Percentiles rank a stretch among this genome's conserved stretches.
Evolutionary conservation across 2,329 filamentous ascomycete species (phyloP).

Genomic region (Sporothrix brasiliensis): DNA sequence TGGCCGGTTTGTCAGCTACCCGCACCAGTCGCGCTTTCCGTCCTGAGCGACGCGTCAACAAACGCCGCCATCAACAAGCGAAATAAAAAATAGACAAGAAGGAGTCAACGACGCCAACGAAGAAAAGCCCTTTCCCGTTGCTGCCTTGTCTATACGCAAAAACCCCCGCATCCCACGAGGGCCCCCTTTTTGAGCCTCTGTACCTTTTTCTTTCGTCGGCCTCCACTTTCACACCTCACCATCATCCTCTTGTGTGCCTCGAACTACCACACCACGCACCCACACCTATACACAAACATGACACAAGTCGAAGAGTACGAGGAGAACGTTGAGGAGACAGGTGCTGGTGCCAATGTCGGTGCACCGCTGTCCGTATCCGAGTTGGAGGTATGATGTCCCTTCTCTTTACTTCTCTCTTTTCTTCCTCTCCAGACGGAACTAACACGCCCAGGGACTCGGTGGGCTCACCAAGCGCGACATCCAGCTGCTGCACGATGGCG

Average conservation of each 20-base stretch:
- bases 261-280: not conserved
- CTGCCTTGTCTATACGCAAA: constrained; percentile 21
- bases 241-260: not conserved
- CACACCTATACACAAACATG: constrained; percentile 43
- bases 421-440: not conserved
- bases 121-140: constrained; percentile 17
- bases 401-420: not conserved
- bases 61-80: constrained; percentile 28
- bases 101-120: constrained; percentile 14
- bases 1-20: constrained; percentile 31
- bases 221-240: not conserved
- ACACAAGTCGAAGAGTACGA: constrained; percentile 65
- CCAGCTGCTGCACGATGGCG: constrained; percentile 86
- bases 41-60: constrained; percentile 36
- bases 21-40: constrained; percentile 35
- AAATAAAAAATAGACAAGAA: not conserved
- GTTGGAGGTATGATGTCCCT: constrained; percentile 69
- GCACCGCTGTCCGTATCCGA: constrained; percentile 88
- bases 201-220: not conserved
- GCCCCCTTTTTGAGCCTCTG: constrained; percentile 6
- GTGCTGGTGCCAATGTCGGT: constrained; percentile 75
- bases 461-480: constrained; percentile 95
- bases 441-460: constrained; percentile 68
- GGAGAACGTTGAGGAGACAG: constrained; percentile 68
- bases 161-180: not conserved